Conservation (phyloP, 1,284 basidiomycete species). For the Cutaneotrichosporon curvatum region DNA sequence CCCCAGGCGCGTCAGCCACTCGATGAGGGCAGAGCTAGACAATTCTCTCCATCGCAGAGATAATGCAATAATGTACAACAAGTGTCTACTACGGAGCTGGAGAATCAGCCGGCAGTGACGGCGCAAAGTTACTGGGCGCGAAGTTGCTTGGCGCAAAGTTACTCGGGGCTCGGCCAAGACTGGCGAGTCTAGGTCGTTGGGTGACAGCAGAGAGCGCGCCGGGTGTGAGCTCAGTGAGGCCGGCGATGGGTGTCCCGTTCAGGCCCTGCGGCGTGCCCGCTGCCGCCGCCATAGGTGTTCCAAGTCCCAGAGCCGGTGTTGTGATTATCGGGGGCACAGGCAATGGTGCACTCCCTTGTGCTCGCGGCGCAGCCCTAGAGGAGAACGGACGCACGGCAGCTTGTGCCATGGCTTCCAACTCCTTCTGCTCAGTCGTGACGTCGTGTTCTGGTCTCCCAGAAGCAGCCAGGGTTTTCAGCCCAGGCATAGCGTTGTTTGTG, state of each 20-base stretch:
- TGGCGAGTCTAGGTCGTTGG: neutral
- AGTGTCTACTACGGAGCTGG: no score
- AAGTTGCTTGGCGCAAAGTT: no score
- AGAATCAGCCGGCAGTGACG: no score
- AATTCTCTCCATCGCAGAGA: no score
- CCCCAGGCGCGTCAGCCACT: no score
- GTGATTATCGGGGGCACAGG: neutral
- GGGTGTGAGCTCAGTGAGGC: neutral
- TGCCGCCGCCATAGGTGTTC: neutral
- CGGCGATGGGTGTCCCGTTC: neutral
- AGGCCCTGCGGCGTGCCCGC: neutral
- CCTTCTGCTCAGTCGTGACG: conserved; percentile 8
- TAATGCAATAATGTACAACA: no score
- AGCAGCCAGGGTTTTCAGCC: conserved; percentile 20
- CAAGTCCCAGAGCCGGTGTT: neutral
- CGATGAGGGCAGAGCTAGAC: no score
- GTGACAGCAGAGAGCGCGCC: neutral
- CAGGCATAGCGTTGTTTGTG: conserved; percentile 22
- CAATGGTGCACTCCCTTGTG: no score
- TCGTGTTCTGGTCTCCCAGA: conserved; percentile 12
- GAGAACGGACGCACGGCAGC: conserved; percentile 1
- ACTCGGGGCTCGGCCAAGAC: neutral
- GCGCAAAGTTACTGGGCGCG: no score
- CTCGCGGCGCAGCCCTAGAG: neutral
- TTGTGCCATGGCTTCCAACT: conserved; percentile 9